phyloP scores from a whole-genome alignment of 768 basidiomycete genomes.

The Rhizopogon vulgaris region DNA sequence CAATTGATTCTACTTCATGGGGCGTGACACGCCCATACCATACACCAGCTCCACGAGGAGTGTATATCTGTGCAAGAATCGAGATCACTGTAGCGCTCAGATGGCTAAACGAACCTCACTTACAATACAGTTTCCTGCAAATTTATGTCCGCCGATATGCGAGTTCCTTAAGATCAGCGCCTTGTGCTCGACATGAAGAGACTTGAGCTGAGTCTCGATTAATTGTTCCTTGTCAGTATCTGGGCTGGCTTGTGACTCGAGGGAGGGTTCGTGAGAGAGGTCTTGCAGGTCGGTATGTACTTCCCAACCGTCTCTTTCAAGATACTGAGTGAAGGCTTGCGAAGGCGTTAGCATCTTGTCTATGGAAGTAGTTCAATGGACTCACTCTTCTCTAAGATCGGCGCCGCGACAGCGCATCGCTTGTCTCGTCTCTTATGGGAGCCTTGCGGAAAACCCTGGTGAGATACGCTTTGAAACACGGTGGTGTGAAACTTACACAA shows the following conservation, averaged over 20 bases:
- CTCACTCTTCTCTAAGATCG: conserved; percentile 71
- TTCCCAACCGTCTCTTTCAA: conserved; percentile 67
- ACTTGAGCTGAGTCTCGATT: conserved; percentile 39
- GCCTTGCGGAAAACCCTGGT: conserved; percentile 38
- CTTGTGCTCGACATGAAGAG: conserved; percentile 49
- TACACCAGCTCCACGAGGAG: conserved; percentile 76
- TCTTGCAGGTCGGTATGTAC: conserved; percentile 72
- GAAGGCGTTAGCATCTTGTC: background rate
- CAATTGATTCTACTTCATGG: conserved; percentile 81
- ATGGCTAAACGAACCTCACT: conserved; percentile 26
- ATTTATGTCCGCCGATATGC: conserved; percentile 92
- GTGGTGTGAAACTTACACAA: conserved; percentile 57
- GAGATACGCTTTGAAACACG: background rate
- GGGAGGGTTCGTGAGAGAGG: conserved; percentile 27
- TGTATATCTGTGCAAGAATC: conserved; percentile 58
- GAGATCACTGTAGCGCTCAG: background rate
- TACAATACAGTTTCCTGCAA: conserved; percentile 86
- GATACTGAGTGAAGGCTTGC: conserved; percentile 54
- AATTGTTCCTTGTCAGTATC: conserved; percentile 44
- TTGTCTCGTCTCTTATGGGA: conserved; percentile 93
- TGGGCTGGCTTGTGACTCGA: conserved; percentile 14
- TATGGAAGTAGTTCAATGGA: background rate
- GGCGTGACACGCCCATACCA: conserved; percentile 95
- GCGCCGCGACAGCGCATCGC: conserved; percentile 83
- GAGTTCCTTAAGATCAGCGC: conserved; percentile 84